Percentiles rank a stretch among this genome's conserved stretches.
phyloP scores from a whole-genome alignment of 306 rosid genomes.

The Cercis canadensis region DNA sequence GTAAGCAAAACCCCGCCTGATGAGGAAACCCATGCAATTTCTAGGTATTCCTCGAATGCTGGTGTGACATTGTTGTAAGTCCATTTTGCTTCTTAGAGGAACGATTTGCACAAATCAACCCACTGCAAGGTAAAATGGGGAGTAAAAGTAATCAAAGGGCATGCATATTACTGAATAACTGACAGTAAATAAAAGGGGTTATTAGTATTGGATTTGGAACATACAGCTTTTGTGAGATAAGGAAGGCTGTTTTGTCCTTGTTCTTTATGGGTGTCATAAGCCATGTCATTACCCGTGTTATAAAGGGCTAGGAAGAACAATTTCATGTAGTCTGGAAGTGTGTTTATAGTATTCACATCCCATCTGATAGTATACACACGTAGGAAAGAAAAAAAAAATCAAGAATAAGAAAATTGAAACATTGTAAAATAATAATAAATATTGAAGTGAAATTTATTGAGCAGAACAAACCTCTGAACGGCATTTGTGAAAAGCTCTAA shows the following conservation, averaged over 20 bases:
- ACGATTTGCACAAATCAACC: too few relatives aligned
- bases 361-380: slow-evolving; percentile 36
- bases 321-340: slow-evolving; percentile 51
- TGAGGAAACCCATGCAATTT: slow-evolving; percentile 42
- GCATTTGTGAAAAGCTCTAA: slow-evolving; percentile 43
- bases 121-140: too few relatives aligned
- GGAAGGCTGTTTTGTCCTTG: slow-evolving; percentile 42
- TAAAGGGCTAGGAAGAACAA: slow-evolving; percentile 53
- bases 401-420: not conserved
- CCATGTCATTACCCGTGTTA: slow-evolving; percentile 48
- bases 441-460: not conserved
- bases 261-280: slow-evolving; percentile 39
- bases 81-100: slow-evolving; percentile 51
- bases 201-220: not conserved
- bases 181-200: not conserved
- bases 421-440: not conserved
- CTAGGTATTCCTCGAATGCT: slow-evolving; percentile 44
- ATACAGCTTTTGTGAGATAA: slow-evolving; percentile 44
- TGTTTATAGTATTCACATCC: slow-evolving; percentile 38
- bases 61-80: slow-evolving; percentile 28
- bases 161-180: too few relatives aligned
- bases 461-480: slow-evolving; percentile 43
- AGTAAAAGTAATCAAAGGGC: too few relatives aligned
- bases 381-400: not conserved
- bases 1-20: slow-evolving; percentile 37